Conservation (phyloP, 2,329 filamentous ascomycete genomes). For the Talaromyces sp. region DNA sequence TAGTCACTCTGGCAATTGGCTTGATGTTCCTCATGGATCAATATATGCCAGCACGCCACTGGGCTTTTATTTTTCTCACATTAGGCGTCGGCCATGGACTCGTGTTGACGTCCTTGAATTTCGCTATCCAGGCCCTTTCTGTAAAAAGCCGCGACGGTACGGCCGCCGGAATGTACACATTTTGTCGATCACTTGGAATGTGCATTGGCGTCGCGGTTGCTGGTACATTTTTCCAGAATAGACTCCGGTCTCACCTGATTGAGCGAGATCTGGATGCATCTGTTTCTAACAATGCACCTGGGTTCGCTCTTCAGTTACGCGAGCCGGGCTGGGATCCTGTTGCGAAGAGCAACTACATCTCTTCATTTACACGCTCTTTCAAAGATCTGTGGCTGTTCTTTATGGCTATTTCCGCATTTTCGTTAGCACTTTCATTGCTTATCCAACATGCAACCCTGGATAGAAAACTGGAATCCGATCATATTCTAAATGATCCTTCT, state of each 20-base stretch:
- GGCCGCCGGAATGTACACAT: background rate
- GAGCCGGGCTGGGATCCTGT: background rate
- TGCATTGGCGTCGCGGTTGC: background rate
- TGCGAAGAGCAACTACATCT: too few species aligned
- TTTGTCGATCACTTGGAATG: background rate
- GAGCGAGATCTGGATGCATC: background rate
- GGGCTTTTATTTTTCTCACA: background rate
- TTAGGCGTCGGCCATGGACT: background rate
- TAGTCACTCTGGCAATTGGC: constrained; percentile 63
- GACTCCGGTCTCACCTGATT: background rate
- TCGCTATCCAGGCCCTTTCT: background rate
- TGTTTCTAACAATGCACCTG: background rate
- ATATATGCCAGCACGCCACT: background rate
- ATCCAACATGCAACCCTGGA: background rate
- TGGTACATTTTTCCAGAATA: background rate
- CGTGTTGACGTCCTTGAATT: background rate
- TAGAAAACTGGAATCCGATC: background rate
- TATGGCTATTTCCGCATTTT: background rate
- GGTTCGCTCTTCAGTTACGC: background rate
- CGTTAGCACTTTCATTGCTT: background rate
- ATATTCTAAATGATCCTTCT: background rate
- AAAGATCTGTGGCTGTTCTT: background rate
- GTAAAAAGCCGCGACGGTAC: background rate
- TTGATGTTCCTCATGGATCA: constrained; percentile 24
- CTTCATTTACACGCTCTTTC: too few species aligned